Evolutionary conservation across 2,329 filamentous ascomycete genomes (phyloP), one percentile per base, ranked within the genome.

Genomic region (Aureobasidium sp.): DNA sequence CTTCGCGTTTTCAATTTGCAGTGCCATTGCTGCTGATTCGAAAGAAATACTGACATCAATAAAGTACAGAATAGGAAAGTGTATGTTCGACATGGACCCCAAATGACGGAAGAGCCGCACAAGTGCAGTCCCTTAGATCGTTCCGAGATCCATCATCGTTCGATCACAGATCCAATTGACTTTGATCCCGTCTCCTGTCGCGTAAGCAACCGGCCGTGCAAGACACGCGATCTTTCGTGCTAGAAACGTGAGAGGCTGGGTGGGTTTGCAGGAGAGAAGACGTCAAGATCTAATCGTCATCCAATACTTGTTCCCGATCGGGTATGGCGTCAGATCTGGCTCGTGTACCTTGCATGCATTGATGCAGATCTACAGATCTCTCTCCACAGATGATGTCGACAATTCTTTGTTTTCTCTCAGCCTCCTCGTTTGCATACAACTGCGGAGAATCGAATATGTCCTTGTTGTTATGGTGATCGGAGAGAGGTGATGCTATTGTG

Each of bases 1-100:
- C 22, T 34, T 40, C 48, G 48, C 48, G 48, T 51, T 40, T 14
- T 12, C 6, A 6, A 37, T 37, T 30, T 48, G n/a, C 32, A 19
- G n/a, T 8, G 16, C 44, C 8, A 50, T 12, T 16, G n/a, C n/a
- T n/a, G n/a, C n/a, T n/a, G n/a, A n/a, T n/a, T n/a, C n/a, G n/a
- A n/a, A 19, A n/a, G 24, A 12, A 2, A 34, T 51, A 19, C 40
- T 53, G 51, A 53, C 51, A 53, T 53, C 51, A 53, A 53, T 47
- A 34, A 53, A 47, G 41, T 53, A 7, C 40, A 19, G 47, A 47
- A 40, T 8, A 41, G 51, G 25, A 37, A 41, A 44, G 41, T 53
- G 32, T 21, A 30, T 30, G 10, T 6, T 19, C 25, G 7, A 37
- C n/a, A 35, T n/a, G 12, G 29, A 32, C 41, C 41, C 29, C 24